Evolutionary conservation across 192 early-diverging fungal species (phyloP).

Genomic region (Coemansia sp.): DNA sequence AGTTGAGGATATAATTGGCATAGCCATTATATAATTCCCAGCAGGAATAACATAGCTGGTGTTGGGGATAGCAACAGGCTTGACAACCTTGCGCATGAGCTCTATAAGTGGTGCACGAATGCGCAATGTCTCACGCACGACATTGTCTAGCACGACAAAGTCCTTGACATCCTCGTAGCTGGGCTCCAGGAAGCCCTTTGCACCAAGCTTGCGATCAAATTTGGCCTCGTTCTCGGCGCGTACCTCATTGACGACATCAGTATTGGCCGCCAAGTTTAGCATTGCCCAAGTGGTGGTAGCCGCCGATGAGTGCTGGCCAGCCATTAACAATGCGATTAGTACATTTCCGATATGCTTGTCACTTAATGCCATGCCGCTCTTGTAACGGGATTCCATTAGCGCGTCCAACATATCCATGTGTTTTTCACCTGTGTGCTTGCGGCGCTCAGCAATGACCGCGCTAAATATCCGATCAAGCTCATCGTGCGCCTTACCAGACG

Average conservation of each 20-base stretch:
- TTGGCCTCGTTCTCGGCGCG: conserved; percentile 69
- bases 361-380: conserved; percentile 78
- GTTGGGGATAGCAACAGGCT: conserved; percentile 66
- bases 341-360: conserved; percentile 88
- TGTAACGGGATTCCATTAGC: conserved; percentile 85
- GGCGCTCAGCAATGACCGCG: conserved; percentile 78
- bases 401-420: conserved; percentile 78
- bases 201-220: conserved; percentile 55
- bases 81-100: conserved; percentile 89
- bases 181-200: conserved; percentile 52
- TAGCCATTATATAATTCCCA: conserved; percentile 84
- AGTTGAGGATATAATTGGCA: conserved; percentile 75
- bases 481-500: conserved; percentile 80
- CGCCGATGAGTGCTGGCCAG: conserved; percentile 92
- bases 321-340: conserved; percentile 97
- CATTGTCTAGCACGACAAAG: conserved; percentile 72
- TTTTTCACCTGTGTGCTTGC: conserved; percentile 57
- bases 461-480: conserved; percentile 81
- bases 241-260: conserved; percentile 66
- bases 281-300: conserved; percentile 94
- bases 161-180: conserved; percentile 77
- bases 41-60: conserved; percentile 86
- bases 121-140: conserved; percentile 90
- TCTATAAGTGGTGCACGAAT: conserved; percentile 92
- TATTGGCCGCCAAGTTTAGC: conserved; percentile 80